Percentiles rank a stretch among this genome's conserved stretches.
These are phyloP conservation scores for Irpex sp. DNA, from an alignment of 1,284 basidiomycete genomes.

Conservation along the genomic window DNA sequence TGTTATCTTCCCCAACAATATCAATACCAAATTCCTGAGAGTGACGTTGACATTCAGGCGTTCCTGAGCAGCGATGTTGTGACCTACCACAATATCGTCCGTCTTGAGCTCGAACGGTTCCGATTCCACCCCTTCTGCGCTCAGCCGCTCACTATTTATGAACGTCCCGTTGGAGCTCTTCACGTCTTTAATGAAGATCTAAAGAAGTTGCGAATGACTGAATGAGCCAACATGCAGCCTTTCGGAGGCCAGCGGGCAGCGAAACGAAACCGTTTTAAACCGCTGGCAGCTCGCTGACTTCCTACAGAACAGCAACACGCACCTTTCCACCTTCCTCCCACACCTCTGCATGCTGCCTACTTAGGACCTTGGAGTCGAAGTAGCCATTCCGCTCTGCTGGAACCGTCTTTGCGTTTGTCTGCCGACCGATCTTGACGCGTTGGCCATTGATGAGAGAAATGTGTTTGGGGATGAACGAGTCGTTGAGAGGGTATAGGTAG, in stretches of 20 bases:
- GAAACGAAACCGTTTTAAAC: not conserved
- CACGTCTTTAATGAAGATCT: slow-evolving; percentile 98
- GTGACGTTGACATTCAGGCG: not conserved
- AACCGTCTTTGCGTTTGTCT: slow-evolving; percentile 95
- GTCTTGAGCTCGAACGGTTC: slow-evolving; percentile 93
- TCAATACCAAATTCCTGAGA: slow-evolving; percentile 96
- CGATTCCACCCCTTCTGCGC: slow-evolving; percentile 87
- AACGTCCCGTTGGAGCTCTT: slow-evolving; percentile 99
- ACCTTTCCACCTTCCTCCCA: slow-evolving; percentile 94
- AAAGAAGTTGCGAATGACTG: not conserved
- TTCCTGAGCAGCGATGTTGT: slow-evolving; percentile 1
- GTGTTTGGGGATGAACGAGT: slow-evolving; percentile 95
- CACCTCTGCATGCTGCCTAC: slow-evolving; percentile 95
- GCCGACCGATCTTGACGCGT: slow-evolving; percentile 94
- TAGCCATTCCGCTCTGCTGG: slow-evolving; percentile 95
- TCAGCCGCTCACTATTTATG: slow-evolving; percentile 93
- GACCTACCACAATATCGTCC: slow-evolving; percentile 84
- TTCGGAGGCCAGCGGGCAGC: not conserved
- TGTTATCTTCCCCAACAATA: slow-evolving; percentile 98
- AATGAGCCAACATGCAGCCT: slow-evolving; percentile 1
- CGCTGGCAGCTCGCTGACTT: not conserved
- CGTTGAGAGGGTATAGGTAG: slow-evolving; percentile 94
- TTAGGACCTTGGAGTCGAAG: slow-evolving; percentile 97
- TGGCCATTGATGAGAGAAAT: slow-evolving; percentile 76
- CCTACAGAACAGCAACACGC: slow-evolving; percentile 18